These are phyloP conservation scores for Phalaenopsis equestris DNA, from an alignment of 106 monocot genomes.

Conservation along the genomic window DNA sequence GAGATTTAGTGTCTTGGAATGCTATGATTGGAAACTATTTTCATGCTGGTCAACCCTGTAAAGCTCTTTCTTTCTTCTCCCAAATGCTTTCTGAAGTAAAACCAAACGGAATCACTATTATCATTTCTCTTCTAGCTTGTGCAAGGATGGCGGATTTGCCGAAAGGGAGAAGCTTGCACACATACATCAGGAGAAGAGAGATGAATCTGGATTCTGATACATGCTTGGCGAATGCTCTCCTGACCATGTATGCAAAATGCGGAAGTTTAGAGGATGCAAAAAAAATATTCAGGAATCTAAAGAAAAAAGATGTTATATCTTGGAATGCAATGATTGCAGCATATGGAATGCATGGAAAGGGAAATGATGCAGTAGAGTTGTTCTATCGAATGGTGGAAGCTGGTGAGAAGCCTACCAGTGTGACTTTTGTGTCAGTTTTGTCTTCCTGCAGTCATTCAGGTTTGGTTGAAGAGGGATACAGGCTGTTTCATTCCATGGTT, in stretches of 20 bases:
- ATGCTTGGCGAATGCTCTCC: constrained; percentile 21
- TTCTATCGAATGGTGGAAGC: constrained; percentile 42
- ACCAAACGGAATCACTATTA: constrained; percentile 9
- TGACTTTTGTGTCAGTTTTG: constrained; percentile 39
- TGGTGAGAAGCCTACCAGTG: constrained; percentile 36
- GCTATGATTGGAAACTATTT: constrained; percentile 19
- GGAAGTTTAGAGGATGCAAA: constrained; percentile 18
- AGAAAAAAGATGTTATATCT: constrained; percentile 37
- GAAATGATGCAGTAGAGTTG: constrained; percentile 30
- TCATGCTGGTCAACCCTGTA: constrained; percentile 9
- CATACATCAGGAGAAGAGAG: constrained; percentile 13
- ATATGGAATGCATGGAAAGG: constrained; percentile 47
- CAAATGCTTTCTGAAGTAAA: constrained; percentile 19
- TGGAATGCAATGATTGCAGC: constrained; percentile 52
- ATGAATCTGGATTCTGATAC: constrained; percentile 10
- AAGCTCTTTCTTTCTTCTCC: constrained; percentile 15
- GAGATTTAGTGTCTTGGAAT: constrained; percentile 33
- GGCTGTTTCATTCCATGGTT: constrained; percentile 34
- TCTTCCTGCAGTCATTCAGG: constrained; percentile 53
- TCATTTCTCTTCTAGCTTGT: constrained; percentile 19
- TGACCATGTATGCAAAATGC: constrained; percentile 32
- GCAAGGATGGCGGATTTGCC: constrained; percentile 16
- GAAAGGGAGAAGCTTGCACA: constrained; percentile 20
- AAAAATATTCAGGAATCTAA: constrained; percentile 14
- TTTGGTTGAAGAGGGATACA: constrained; percentile 29